Evolutionary conservation across 2,329 filamentous ascomycete genomes (phyloP).

Genomic region (Sclerotinia subarctica): DNA sequence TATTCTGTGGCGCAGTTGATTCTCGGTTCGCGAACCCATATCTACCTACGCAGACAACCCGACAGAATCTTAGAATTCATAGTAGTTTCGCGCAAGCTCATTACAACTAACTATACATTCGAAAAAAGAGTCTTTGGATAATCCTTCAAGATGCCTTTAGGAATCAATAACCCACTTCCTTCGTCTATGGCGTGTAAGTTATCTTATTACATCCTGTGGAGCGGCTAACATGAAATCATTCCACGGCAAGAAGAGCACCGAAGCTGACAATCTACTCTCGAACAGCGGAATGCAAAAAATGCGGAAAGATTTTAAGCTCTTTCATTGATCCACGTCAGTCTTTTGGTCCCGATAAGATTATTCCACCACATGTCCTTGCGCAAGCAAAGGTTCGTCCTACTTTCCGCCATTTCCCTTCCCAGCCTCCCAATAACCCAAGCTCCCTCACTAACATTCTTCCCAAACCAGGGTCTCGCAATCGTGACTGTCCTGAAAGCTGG

Average conservation of each 20-base stretch:
- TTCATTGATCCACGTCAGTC: conserved; percentile 92
- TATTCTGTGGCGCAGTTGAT: neutral
- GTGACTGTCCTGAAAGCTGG: conserved; percentile 85
- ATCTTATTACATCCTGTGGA: conserved; percentile 16
- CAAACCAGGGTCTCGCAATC: conserved; percentile 69
- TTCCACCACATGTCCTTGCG: conserved; percentile 83
- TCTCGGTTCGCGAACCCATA: conserved; percentile 1
- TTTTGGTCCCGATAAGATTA: conserved; percentile 95
- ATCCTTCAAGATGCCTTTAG: conserved; percentile 45
- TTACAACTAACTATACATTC: neutral
- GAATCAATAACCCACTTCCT: conserved; percentile 64
- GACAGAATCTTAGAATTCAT: neutral
- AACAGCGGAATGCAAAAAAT: conserved; percentile 94
- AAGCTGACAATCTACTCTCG: conserved; percentile 21
- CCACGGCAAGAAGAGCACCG: neutral
- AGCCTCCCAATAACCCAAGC: neutral
- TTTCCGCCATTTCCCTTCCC: neutral
- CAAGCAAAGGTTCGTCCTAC: conserved; percentile 72
- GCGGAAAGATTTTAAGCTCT: conserved; percentile 88
- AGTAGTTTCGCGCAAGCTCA: conserved; percentile 11
- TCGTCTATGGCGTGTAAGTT: conserved; percentile 66
- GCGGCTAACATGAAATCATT: conserved; percentile 17
- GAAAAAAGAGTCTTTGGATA: neutral
- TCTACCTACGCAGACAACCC: neutral
- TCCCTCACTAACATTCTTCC: conserved; percentile 20